Evolutionary conservation across 225 moss, liverwort and hornwort genomes (phyloP).

Genomic region (Sphagnum tenellum): DNA sequence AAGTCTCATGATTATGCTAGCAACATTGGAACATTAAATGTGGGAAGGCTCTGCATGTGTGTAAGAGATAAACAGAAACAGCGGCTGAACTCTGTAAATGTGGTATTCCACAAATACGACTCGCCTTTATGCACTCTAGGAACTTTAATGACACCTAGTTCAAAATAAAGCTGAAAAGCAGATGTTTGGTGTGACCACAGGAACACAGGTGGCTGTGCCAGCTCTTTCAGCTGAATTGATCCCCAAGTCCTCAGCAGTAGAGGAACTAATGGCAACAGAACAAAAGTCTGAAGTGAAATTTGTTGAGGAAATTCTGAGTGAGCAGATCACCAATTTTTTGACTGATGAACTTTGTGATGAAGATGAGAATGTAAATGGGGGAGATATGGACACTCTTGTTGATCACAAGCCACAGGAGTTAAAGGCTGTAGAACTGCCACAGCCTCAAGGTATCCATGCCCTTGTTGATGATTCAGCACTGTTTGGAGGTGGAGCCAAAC

Average conservation of each 20-base stretch:
- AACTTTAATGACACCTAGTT: no score
- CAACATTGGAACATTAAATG: no score
- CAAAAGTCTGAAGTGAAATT: slow-evolving; percentile 2
- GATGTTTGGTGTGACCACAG: background rate
- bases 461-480: slow-evolving; percentile 23
- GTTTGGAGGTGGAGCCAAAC: slow-evolving; percentile 13
- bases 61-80: background rate
- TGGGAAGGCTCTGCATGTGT: no score
- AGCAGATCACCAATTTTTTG: background rate
- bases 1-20: no score
- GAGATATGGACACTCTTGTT: slow-evolving; percentile 8
- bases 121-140: no score
- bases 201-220: slow-evolving; percentile 7
- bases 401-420: slow-evolving; percentile 1
- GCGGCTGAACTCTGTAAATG: background rate
- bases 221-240: slow-evolving; percentile 2
- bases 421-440: slow-evolving; percentile 13
- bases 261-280: slow-evolving; percentile 17
- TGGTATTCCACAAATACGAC: background rate
- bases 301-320: background rate
- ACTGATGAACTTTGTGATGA: background rate
- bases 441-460: slow-evolving; percentile 43
- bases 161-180: background rate
- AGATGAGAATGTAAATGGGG: slow-evolving; percentile 10
- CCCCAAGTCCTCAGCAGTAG: slow-evolving; percentile 3